Conservation (phyloP, 1,284 basidiomycete species). For the Crucibulum parvulum region DNA sequence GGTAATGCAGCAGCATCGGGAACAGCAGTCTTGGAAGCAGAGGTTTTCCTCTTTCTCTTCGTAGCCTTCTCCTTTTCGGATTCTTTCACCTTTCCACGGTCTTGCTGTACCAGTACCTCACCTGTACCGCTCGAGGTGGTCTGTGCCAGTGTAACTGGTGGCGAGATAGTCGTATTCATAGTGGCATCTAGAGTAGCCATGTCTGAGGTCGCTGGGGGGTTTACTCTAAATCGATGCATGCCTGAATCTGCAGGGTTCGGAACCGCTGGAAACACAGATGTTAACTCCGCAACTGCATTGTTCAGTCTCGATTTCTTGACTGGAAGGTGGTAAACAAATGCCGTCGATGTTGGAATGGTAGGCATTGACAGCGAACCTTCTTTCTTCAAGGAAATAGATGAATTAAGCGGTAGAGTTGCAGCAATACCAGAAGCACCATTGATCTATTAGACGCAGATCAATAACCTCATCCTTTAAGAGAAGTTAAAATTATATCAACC, state of each 20-base stretch:
- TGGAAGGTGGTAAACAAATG: constrained; percentile 17
- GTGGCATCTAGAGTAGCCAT: too few species aligned
- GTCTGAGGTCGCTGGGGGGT: too few species aligned
- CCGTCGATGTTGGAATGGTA: constrained; percentile 13
- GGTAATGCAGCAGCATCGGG: not conserved
- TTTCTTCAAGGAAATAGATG: not conserved
- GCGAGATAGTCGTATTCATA: too few species aligned
- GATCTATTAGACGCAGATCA: not conserved
- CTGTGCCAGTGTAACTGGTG: too few species aligned
- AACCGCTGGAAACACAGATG: not conserved
- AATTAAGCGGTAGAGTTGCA: not conserved
- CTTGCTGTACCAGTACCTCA: too few species aligned
- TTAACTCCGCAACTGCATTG: not conserved
- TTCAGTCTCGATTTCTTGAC: constrained; percentile 2
- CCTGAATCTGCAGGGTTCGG: not conserved
- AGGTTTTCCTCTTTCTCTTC: not conserved
- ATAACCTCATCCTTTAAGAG: not conserved
- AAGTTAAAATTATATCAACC: not conserved
- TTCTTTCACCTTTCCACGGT: too few species aligned
- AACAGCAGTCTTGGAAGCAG: constrained; percentile 9
- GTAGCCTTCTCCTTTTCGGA: too few species aligned
- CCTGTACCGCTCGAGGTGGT: too few species aligned
- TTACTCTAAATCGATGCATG: too few species aligned
- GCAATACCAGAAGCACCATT: not conserved
- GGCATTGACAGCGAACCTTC: constrained; percentile 1